A percentile compares a stretch with the other conserved stretches of the same genome.
These are phyloP conservation scores for Botrytis deweyae DNA, from an alignment of 2,329 filamentous ascomycete genomes.

Conservation along the genomic window DNA sequence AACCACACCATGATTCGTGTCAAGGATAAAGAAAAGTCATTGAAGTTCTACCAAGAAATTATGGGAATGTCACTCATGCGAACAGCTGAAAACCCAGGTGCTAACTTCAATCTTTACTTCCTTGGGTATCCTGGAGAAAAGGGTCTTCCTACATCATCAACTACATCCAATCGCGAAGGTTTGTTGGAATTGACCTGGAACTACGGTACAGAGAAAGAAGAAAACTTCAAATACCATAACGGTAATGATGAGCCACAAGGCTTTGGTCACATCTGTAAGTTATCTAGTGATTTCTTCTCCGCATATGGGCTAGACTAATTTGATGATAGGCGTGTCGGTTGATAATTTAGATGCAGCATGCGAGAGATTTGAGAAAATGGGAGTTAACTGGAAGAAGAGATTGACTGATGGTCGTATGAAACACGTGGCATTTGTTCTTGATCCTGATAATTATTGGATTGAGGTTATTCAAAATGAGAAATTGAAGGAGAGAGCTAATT, in stretches of 20 bases:
- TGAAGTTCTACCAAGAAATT: conserved; percentile 80
- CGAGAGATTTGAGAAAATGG: conserved; percentile 75
- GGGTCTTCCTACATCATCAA: conserved; percentile 52
- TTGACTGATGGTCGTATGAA: conserved; percentile 91
- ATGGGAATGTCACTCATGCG: conserved; percentile 85
- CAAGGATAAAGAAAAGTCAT: conserved; percentile 72
- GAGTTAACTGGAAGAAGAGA: conserved; percentile 91
- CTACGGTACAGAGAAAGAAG: conserved; percentile 81
- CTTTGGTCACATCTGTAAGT: conserved; percentile 87
- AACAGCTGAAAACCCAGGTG: conserved; percentile 66
- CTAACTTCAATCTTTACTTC: conserved; percentile 89
- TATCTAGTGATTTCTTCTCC: background rate
- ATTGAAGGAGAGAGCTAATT: conserved; percentile 46
- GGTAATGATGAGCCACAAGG: conserved; percentile 91
- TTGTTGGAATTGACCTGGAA: conserved; percentile 89
- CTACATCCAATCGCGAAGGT: conserved; percentile 68
- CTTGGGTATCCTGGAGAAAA: conserved; percentile 70
- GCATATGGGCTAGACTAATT: conserved; percentile 3
- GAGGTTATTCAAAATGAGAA: conserved; percentile 77
- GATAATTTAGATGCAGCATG: conserved; percentile 90
- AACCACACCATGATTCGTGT: conserved; percentile 95
- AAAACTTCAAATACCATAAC: conserved; percentile 82
- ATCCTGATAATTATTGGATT: conserved; percentile 82
- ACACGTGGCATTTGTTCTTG: conserved; percentile 87
- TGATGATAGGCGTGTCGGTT: conserved; percentile 65